Evolutionary conservation across 208 protist genomes (phyloP).

Genomic region (Histomonas meleagridis): DNA sequence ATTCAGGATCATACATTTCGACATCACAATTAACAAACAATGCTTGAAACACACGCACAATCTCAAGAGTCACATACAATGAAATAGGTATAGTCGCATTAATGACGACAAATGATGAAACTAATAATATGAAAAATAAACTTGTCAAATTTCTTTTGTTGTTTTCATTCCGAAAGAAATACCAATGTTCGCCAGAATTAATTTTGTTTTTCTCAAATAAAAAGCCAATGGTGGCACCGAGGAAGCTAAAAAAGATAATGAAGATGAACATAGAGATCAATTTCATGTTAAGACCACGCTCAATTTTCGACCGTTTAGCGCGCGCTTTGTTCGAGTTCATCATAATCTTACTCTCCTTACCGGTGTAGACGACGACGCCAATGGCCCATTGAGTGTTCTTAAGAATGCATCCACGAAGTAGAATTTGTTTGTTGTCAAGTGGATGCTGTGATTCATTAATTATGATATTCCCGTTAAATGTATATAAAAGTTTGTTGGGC

Average conservation of each 20-base stretch:
- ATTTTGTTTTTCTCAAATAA: neutral
- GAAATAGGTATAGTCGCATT: constrained; percentile 45
- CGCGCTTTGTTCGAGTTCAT: constrained; percentile 60
- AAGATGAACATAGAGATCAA: neutral
- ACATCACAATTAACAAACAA: constrained; percentile 5
- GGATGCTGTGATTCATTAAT: neutral
- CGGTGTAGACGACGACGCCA: constrained; percentile 64
- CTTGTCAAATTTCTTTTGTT: neutral
- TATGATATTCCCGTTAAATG: constrained; percentile 29
- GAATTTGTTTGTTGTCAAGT: constrained; percentile 65
- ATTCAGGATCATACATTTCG: constrained; percentile 28
- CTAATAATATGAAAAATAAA: neutral
- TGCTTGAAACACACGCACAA: constrained; percentile 40
- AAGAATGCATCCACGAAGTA: constrained; percentile 66
- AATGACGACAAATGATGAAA: neutral
- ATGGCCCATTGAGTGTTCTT: constrained; percentile 72
- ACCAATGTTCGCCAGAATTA: neutral
- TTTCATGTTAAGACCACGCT: neutral
- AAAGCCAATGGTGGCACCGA: neutral
- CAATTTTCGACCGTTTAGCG: constrained; percentile 34
- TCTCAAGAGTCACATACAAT: constrained; percentile 47
- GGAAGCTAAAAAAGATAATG: neutral
- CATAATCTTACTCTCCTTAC: constrained; percentile 42
- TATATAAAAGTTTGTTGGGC: constrained; percentile 37
- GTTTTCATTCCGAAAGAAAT: neutral